Evolutionary conservation across 768 basidiomycete genomes (phyloP), one percentile per base, ranked within the genome.

Genomic region (Serendipita vermifera): DNA sequence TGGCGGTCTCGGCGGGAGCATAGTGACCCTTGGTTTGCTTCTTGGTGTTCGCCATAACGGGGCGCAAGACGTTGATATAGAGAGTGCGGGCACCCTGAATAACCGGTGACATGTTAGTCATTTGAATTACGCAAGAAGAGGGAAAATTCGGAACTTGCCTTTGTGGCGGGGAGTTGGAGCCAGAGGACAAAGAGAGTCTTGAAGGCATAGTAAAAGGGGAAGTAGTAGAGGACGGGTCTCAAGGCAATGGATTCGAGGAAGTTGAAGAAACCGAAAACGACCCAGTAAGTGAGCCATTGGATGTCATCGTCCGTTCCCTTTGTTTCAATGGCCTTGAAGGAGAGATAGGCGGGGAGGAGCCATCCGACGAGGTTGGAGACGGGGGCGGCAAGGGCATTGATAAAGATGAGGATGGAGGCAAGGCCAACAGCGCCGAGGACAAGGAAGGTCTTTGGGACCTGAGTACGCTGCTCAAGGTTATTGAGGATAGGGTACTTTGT

Each of bases 221-320:
- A 65, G 66, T 92, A 98, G 75, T 93, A 90, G 61, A 97, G 82
- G 59, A 96, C 78, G 59, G 86, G 58, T 54, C 85, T 80, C 60
- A 88, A 75, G 54, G 87, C 88, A 63, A 94, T 77, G 65, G 80
- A 83, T 73, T 97, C 94, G 59, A 87, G 64, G 71, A 96, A 88
- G 75, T 85, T 94, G 79, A 96, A 83, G 70, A 83, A 85, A 55
- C 90, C 91, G 63, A 96, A 93, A 55, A 94, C 78, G 66, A 88
- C 77, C 94, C 94, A 98, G 76, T 98, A 98, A 2, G 93, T 94
- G 65, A 97, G 77, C 92, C 92, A 97, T 72, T 96, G 92, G 64
- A 85, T 75, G 70, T 94, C 87, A 62, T 94, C 90, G 62, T 83
- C 77, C 58, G 82, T 75, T 2, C 78, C 75, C n/a, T 89, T 87